Evolutionary conservation across 768 basidiomycete species (phyloP).

Genomic region (Lyophyllum atratum): DNA sequence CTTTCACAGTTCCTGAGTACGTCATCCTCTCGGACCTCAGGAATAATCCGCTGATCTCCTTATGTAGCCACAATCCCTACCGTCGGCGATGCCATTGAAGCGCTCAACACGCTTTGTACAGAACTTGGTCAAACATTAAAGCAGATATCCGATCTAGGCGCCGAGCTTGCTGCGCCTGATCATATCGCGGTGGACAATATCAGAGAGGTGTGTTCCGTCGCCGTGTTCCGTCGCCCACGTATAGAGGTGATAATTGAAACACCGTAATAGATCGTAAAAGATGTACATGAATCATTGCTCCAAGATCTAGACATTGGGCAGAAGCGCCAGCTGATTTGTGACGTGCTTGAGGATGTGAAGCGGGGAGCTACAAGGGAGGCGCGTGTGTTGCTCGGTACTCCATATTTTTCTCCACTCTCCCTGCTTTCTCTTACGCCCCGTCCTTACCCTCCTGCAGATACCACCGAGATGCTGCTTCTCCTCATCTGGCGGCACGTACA

Average conservation of each 20-base stretch:
- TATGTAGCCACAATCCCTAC: slow-evolving; percentile 71
- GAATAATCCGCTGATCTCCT: slow-evolving; percentile 1
- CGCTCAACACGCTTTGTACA: slow-evolving; percentile 59
- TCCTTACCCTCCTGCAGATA: slow-evolving; percentile 38
- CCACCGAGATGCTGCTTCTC: slow-evolving; percentile 77
- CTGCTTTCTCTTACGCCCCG: not conserved
- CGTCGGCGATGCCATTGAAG: slow-evolving; percentile 71
- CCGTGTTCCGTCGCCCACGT: not conserved
- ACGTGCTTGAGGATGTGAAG: slow-evolving; percentile 55
- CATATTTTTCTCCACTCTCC: not conserved
- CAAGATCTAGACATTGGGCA: slow-evolving; percentile 70
- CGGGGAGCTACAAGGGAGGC: slow-evolving; percentile 42
- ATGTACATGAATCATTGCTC: slow-evolving; percentile 53
- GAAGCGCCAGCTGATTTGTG: slow-evolving; percentile 64
- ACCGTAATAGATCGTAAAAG: slow-evolving; percentile 45
- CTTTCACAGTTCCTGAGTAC: slow-evolving; percentile 56
- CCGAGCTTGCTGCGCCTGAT: slow-evolving; percentile 73
- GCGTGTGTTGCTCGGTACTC: slow-evolving; percentile 58
- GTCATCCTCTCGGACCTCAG: slow-evolving; percentile 15
- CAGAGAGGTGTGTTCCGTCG: slow-evolving; percentile 53
- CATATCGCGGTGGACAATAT: slow-evolving; percentile 71
- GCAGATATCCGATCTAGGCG: slow-evolving; percentile 66
- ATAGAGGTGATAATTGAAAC: slow-evolving; percentile 1
- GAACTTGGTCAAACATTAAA: slow-evolving; percentile 64
- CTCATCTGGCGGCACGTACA: slow-evolving; percentile 80